phyloP scores from a whole-genome alignment of 345 rosid genomes.

The Pugionium dolabratum region DNA sequence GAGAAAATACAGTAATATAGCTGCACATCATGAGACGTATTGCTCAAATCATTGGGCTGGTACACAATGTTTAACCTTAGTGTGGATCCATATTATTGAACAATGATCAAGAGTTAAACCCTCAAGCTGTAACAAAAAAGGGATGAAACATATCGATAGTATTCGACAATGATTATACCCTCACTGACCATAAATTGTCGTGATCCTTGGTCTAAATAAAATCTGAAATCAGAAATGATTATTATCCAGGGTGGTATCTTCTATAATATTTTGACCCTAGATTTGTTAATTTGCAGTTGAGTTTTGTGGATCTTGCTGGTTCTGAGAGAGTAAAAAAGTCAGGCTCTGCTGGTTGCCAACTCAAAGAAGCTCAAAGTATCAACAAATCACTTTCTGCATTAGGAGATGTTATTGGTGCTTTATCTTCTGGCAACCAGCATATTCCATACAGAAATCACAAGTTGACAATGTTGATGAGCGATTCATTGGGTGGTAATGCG shows the following conservation, averaged over 20 bases:
- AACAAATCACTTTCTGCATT: constrained; percentile 96
- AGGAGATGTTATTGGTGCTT: constrained; percentile 91
- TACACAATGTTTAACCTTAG: constrained; percentile 7
- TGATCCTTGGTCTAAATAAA: too few species aligned
- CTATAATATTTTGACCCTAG: constrained; percentile 4
- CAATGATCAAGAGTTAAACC: neutral
- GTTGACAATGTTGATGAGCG: constrained; percentile 94
- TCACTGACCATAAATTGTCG: neutral
- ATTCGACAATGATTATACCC: neutral
- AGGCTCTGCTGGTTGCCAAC: constrained; percentile 83
- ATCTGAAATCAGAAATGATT: neutral
- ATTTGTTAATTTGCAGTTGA: constrained; percentile 57
- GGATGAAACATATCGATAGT: too few species aligned
- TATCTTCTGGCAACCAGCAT: constrained; percentile 83
- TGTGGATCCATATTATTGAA: constrained; percentile 8
- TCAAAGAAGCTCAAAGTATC: constrained; percentile 97
- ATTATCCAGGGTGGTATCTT: constrained; percentile 21
- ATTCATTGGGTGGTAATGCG: constrained; percentile 97
- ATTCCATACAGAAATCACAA: constrained; percentile 96
- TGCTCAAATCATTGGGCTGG: constrained; percentile 10
- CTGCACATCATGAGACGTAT: neutral
- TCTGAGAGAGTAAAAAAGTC: constrained; percentile 95
- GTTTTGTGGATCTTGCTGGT: constrained; percentile 98
- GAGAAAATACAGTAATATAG: neutral
- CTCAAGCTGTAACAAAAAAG: too few species aligned